Evolutionary conservation across 768 basidiomycete species (phyloP).

Genomic region (Termitomyces sp.): DNA sequence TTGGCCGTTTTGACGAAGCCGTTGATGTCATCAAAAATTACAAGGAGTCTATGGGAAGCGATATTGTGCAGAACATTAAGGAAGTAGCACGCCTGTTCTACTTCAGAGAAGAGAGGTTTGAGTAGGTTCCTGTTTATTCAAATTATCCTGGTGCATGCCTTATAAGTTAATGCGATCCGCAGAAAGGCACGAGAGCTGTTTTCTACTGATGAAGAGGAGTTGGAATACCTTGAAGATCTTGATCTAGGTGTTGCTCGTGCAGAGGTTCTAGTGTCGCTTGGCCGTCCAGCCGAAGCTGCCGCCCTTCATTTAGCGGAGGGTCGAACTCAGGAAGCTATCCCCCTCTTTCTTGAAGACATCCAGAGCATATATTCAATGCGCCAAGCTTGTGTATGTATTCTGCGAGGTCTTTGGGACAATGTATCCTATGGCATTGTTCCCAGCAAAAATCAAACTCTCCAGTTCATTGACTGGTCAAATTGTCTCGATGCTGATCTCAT

Average conservation of each 20-base stretch:
- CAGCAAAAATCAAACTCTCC: slow-evolving; percentile 7
- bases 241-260: slow-evolving; percentile 49
- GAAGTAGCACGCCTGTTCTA: slow-evolving; percentile 45
- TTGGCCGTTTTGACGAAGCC: slow-evolving; percentile 50
- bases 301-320: slow-evolving; percentile 47
- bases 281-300: slow-evolving; percentile 46
- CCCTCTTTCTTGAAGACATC: slow-evolving; percentile 27
- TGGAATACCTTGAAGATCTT: slow-evolving; percentile 55
- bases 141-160: background rate
- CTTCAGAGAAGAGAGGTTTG: slow-evolving; percentile 30
- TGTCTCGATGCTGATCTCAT: slow-evolving; percentile 11
- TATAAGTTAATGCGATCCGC: background rate
- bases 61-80: slow-evolving; percentile 32
- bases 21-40: slow-evolving; percentile 38
- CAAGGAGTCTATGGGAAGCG: slow-evolving; percentile 22
- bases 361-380: slow-evolving; percentile 20
- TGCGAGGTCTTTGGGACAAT: slow-evolving; percentile 42
- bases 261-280: slow-evolving; percentile 36
- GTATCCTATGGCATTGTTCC: slow-evolving; percentile 34
- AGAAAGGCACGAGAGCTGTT: slow-evolving; percentile 52
- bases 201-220: slow-evolving; percentile 41
- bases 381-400: slow-evolving; percentile 34
- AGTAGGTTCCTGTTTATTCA: slow-evolving; percentile 21
- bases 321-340: slow-evolving; percentile 42
- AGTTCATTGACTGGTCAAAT: slow-evolving; percentile 23